phyloP scores from a whole-genome alignment of 2,329 filamentous ascomycete genomes.

The Penicillium freii region DNA sequence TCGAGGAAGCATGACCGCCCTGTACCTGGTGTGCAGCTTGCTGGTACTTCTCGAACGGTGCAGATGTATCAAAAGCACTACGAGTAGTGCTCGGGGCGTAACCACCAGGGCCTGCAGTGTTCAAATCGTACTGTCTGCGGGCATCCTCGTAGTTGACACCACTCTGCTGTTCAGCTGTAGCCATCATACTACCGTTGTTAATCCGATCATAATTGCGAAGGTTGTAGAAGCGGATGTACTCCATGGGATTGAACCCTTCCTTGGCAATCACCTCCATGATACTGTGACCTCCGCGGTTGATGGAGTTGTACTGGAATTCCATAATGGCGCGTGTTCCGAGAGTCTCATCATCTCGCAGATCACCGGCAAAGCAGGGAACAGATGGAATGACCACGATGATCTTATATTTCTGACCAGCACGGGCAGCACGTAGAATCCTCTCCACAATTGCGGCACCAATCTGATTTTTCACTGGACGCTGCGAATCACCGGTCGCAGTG shows the following conservation, averaged over 20 bases:
- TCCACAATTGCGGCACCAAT: constrained; percentile 93
- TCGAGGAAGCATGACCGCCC: constrained; percentile 46
- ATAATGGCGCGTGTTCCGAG: constrained; percentile 90
- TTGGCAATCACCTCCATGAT: constrained; percentile 78
- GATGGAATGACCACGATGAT: constrained; percentile 88
- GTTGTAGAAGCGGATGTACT: constrained; percentile 94
- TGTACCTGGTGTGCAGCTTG: constrained; percentile 59
- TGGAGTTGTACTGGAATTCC: constrained; percentile 98
- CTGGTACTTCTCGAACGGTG: constrained; percentile 68
- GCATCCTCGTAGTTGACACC: constrained; percentile 48
- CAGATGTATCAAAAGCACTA: constrained; percentile 40
- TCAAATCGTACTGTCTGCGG: constrained; percentile 44
- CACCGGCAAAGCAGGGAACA: constrained; percentile 90
- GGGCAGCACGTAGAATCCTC: constrained; percentile 74
- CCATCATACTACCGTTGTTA: constrained; percentile 51
- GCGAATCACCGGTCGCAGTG: constrained; percentile 82
- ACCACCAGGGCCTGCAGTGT: constrained; percentile 47
- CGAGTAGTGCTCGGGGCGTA: constrained; percentile 37
- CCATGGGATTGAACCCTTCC: constrained; percentile 71
- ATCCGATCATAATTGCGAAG: constrained; percentile 89
- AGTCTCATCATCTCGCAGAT: constrained; percentile 78
- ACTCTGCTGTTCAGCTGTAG: constrained; percentile 41
- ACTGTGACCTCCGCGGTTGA: constrained; percentile 85
- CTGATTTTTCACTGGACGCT: constrained; percentile 81
- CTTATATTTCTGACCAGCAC: constrained; percentile 82